Evolutionary conservation across 2,329 filamentous ascomycete species (phyloP).

Genomic region (Botrytis deweyae): DNA sequence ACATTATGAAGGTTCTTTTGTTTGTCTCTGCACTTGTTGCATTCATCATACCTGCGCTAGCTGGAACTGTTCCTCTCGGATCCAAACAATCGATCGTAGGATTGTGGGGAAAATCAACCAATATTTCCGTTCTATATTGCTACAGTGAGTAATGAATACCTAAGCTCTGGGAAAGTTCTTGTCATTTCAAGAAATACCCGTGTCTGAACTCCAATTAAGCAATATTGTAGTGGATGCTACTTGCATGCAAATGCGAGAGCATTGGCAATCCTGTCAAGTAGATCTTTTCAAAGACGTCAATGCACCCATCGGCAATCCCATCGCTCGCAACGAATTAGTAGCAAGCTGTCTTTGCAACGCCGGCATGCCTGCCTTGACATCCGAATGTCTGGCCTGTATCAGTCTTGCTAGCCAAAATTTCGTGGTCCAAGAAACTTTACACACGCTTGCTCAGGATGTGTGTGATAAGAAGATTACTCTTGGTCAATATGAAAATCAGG

Average conservation of each 20-base stretch:
- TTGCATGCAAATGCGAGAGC: background rate
- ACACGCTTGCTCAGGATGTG: background rate
- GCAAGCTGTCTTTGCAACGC: slow-evolving; percentile 5
- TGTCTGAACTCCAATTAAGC: background rate
- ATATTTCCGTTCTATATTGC: background rate
- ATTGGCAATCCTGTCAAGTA: slow-evolving; percentile 8
- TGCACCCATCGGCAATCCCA: background rate
- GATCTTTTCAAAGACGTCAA: background rate
- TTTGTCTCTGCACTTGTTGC: background rate
- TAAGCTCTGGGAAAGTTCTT: no score
- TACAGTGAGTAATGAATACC: background rate
- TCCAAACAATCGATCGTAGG: background rate
- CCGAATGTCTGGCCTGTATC: slow-evolving; percentile 3
- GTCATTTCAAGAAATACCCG: accelerated
- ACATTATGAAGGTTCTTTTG: background rate
- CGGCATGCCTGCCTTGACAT: background rate
- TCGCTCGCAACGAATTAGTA: background rate
- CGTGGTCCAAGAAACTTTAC: background rate
- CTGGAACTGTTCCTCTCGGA: background rate
- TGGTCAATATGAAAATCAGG: background rate
- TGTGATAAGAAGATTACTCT: background rate
- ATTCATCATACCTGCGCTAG: background rate
- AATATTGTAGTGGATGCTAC: background rate
- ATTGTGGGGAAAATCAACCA: background rate
- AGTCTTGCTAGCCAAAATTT: background rate